Conservation (phyloP, 352 stramenopile species). For the Globisporangium orthogonon region DNA sequence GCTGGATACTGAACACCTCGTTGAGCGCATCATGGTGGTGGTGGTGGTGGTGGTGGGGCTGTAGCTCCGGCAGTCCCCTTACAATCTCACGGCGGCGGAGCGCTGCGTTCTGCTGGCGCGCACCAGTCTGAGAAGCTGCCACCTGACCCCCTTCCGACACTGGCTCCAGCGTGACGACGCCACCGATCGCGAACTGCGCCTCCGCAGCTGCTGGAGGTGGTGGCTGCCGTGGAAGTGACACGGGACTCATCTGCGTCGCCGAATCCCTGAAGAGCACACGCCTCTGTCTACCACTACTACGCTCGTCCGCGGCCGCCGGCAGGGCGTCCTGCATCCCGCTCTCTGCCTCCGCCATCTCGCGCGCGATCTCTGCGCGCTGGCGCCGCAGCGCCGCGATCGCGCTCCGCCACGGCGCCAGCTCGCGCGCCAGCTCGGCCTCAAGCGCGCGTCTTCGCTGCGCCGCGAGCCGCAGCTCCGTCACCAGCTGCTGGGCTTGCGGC, state of each 20-base stretch:
- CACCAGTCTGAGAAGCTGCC: neutral
- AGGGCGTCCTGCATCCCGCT: neutral
- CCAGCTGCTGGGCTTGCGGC: conserved; percentile 21
- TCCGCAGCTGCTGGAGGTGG: conserved; percentile 1
- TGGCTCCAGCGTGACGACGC: conserved; percentile 45
- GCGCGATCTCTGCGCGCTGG: conserved; percentile 34
- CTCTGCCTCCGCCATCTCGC: conserved; percentile 33
- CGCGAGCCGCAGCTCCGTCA: conserved; percentile 30
- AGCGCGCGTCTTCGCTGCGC: conserved; percentile 22
- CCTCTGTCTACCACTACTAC: neutral
- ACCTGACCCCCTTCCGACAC: conserved; percentile 2
- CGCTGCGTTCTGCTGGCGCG: neutral
- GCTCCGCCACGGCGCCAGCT: conserved; percentile 19
- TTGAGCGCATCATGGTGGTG: conserved; percentile 29
- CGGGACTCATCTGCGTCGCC: conserved; percentile 10
- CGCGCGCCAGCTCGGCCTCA: conserved; percentile 26
- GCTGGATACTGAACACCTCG: conserved; percentile 57
- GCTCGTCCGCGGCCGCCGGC: too few relatives aligned
- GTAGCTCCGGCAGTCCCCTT: neutral
- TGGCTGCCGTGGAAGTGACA: neutral
- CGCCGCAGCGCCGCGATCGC: conserved; percentile 39
- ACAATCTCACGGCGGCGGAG: neutral
- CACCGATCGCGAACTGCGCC: conserved; percentile 51
- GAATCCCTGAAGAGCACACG: conserved; percentile 3
- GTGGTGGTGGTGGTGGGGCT: neutral